Evolutionary conservation across 345 rosid genomes (phyloP), one percentile per base, ranked within the genome.

Genomic region (Psidium guajava): DNA sequence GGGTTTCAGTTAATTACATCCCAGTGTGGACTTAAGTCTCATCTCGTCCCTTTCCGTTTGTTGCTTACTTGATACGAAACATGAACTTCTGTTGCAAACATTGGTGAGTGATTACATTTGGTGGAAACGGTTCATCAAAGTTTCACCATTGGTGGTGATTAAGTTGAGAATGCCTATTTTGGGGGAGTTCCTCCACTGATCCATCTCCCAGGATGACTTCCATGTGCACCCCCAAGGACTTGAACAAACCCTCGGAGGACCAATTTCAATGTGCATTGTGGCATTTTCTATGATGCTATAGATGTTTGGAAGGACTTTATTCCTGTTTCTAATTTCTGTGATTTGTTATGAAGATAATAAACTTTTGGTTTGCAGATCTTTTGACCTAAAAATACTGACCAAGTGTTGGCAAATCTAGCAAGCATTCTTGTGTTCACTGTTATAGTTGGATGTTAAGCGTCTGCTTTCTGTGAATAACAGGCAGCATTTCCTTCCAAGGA

Each of bases 401-500:
- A 82, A n/a, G 36, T 82, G 32, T 51, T 85, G 83, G 61, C 75
- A 40, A 54, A 85, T 75, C 28, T 85, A 57, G 58, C 61, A 42
- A 82, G 84, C 83, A n/a, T 82, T 81, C 28, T 73, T 73, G 51
- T 84, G 13, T 82, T 86, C 84, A 21, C 83, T 81, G 54, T 42
- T 86, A 83, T 87, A 83, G 85, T 86, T 74, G 51, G 81, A 69
- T 85, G 77, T 58, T 88, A 85, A 84, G 84, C 52, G 83, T 54
- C 44, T 28, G 82, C 77, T 86, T 21, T 87, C 54, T 90, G 83
- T 89, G 55, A 86, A 51, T 74, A 61, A 89, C 94, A 96, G 99
- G 96, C 93, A 69, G 98, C 99, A 89, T 97, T 97, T 91, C 96
- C 99, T 64, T 90, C 94, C 75, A 96, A 91, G 87, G 98, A 97